phyloP scores from a whole-genome alignment of 1,284 basidiomycete species.

The Trametes sp. region DNA sequence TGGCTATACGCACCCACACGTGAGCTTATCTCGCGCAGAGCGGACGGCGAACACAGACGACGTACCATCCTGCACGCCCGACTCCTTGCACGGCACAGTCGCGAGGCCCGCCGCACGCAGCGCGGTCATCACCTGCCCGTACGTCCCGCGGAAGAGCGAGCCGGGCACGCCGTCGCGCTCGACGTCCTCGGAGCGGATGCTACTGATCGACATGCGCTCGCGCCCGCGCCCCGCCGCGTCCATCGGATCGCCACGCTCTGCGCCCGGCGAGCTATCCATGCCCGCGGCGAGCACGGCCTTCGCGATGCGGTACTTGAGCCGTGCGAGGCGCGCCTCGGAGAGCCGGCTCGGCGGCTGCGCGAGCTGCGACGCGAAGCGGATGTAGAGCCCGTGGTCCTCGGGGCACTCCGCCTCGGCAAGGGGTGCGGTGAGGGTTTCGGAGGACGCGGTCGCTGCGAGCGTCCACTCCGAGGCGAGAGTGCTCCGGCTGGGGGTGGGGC shows the following conservation, averaged over 20 bases:
- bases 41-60: conserved; percentile 2
- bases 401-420: conserved; percentile 20
- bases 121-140: conserved; percentile 56
- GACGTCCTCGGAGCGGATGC: conserved; percentile 33
- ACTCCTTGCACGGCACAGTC: conserved; percentile 47
- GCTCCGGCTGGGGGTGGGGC: conserved; percentile 27
- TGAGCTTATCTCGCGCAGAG: conserved; percentile 9
- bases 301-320: conserved; percentile 51
- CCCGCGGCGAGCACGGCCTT: conserved; percentile 55
- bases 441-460: conserved; percentile 35
- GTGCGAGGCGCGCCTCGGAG: conserved; percentile 45
- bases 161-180: conserved; percentile 29
- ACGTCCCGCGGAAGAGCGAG: conserved; percentile 55
- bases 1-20: conserved; percentile 43
- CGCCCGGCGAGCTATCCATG: conserved; percentile 49
- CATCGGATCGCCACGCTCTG: conserved; percentile 16
- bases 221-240: conserved; percentile 13
- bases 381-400: conserved; percentile 45
- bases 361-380: conserved; percentile 44
- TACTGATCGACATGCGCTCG: conserved; percentile 31
- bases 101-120: conserved; percentile 51
- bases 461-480: conserved; percentile 33
- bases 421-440: conserved; percentile 34
- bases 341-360: conserved; percentile 34
- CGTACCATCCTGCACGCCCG: conserved; percentile 48